A percentile compares a stretch with the other conserved stretches of the same genome.
These are phyloP conservation scores for Grosmannia serpens DNA, from an alignment of 2,329 filamentous ascomycete genomes.

Conservation along the genomic window DNA sequence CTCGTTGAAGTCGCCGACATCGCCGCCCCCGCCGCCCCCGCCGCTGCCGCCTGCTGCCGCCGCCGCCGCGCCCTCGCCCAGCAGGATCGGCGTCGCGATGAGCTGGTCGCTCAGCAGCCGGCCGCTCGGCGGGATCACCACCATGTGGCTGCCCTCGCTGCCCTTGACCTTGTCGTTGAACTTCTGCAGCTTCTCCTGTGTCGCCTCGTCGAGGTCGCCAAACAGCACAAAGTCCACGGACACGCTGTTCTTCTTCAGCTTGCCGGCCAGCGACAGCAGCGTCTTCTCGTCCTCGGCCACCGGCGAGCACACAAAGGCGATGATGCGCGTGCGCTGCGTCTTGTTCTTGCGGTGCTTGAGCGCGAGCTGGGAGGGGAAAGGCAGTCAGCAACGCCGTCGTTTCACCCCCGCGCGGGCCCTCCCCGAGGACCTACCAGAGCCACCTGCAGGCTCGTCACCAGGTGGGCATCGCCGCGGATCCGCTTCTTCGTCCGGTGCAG, in stretches of 20 bases:
- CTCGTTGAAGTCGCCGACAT: slow-evolving; percentile 56
- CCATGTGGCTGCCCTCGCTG: slow-evolving; percentile 81
- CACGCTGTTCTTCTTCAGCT: slow-evolving; percentile 97
- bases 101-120: slow-evolving; percentile 90
- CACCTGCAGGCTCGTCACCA: slow-evolving; percentile 90
- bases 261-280: slow-evolving; percentile 81
- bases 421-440: slow-evolving; percentile 61
- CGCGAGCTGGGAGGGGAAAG: slow-evolving; percentile 52
- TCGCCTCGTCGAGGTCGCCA: slow-evolving; percentile 81
- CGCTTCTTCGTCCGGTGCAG: slow-evolving; percentile 82
- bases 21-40: slow-evolving; percentile 45
- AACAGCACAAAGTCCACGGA: slow-evolving; percentile 92
- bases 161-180: slow-evolving; percentile 93
- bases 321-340: slow-evolving; percentile 88
- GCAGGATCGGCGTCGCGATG: slow-evolving; percentile 77
- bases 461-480: slow-evolving; percentile 78
- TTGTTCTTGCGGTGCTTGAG: slow-evolving; percentile 98
- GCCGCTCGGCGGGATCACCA: slow-evolving; percentile 79
- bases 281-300: slow-evolving; percentile 83
- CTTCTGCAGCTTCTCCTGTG: slow-evolving; percentile 80
- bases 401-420: neutral
- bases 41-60: slow-evolving; percentile 46
- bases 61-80: slow-evolving; percentile 62
- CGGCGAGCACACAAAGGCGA: slow-evolving; percentile 92
- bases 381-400: neutral